Conservation (phyloP, 176 grass and related monocot species). For the Pontederia paniculata region DNA sequence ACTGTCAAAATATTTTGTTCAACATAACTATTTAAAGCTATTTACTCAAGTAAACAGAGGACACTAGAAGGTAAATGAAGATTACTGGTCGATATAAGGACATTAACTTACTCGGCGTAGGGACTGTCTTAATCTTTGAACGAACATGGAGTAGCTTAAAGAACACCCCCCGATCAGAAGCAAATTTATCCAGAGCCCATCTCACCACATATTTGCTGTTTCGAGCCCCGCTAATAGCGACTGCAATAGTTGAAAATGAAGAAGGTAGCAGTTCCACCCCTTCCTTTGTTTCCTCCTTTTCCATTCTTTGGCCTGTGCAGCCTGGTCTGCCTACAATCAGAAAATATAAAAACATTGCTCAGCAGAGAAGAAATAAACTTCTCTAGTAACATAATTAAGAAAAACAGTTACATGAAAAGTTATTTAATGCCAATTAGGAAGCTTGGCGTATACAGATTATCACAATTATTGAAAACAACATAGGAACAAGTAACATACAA, state of each 20-base stretch:
- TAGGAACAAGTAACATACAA: no score
- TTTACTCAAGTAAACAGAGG: no score
- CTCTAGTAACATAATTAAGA: no score
- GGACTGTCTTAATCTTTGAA: slow-evolving; percentile 21
- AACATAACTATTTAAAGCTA: no score
- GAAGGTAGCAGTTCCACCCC: background rate
- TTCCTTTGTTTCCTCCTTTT: slow-evolving; percentile 1
- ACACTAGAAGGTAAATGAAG: no score
- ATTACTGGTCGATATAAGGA: no score
- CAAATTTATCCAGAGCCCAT: slow-evolving; percentile 36
- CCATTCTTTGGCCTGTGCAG: background rate
- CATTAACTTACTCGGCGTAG: slow-evolving; percentile 29
- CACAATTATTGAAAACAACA: no score
- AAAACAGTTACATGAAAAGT: no score
- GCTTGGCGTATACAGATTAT: no score
- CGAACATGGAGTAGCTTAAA: slow-evolving; percentile 35
- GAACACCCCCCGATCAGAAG: background rate
- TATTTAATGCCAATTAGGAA: no score
- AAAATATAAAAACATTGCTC: background rate
- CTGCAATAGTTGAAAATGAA: slow-evolving; percentile 22
- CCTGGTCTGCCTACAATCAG: no score
- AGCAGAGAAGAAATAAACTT: background rate
- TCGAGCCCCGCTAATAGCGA: slow-evolving; percentile 24
- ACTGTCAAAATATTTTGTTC: no score
- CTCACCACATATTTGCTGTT: slow-evolving; percentile 24